These are phyloP conservation scores for Henningerozyma blattae DNA, from an alignment of 805 yeast genomes.

Conservation along the genomic window DNA sequence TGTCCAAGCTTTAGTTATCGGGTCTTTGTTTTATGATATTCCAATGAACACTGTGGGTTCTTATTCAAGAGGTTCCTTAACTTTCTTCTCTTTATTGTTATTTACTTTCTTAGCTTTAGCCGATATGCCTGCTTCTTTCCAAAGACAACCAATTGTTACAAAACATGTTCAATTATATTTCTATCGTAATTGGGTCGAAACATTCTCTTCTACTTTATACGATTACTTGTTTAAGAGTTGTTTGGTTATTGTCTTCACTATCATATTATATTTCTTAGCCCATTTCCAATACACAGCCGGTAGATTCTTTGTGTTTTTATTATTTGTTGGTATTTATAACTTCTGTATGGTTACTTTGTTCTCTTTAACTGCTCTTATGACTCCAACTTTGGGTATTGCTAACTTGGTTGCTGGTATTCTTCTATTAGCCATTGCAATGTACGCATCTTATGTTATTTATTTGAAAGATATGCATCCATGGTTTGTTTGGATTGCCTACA, in stretches of 20 bases:
- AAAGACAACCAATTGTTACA: conserved; percentile 40
- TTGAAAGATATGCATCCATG: conserved; percentile 52
- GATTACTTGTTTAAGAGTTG: conserved; percentile 46
- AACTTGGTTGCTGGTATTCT: conserved; percentile 47
- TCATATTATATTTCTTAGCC: conserved; percentile 44
- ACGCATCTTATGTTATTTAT: conserved; percentile 59
- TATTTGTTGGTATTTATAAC: conserved; percentile 33
- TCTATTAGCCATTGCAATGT: conserved; percentile 38
- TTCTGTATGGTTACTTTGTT: conserved; percentile 40
- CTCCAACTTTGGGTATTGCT: conserved; percentile 42
- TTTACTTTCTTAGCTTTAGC: conserved; percentile 50
- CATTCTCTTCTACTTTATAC: conserved; percentile 43
- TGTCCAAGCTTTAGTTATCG: conserved; percentile 30
- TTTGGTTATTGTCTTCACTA: conserved; percentile 30
- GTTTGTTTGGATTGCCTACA: conserved; percentile 55
- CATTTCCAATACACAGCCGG: conserved; percentile 36
- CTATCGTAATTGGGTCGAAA: conserved; percentile 58
- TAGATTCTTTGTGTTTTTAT: conserved; percentile 36
- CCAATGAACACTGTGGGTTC: conserved; percentile 34
- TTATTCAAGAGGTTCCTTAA: conserved; percentile 40
- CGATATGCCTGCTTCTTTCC: conserved; percentile 38
- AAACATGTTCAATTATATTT: conserved; percentile 57
- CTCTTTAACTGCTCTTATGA: conserved; percentile 38
- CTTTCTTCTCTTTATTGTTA: conserved; percentile 38
- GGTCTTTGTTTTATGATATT: conserved; percentile 39